These are phyloP conservation scores for Diphasiastrum complanatum DNA, from an alignment of 83 land plant genomes.

Conservation along the genomic window DNA sequence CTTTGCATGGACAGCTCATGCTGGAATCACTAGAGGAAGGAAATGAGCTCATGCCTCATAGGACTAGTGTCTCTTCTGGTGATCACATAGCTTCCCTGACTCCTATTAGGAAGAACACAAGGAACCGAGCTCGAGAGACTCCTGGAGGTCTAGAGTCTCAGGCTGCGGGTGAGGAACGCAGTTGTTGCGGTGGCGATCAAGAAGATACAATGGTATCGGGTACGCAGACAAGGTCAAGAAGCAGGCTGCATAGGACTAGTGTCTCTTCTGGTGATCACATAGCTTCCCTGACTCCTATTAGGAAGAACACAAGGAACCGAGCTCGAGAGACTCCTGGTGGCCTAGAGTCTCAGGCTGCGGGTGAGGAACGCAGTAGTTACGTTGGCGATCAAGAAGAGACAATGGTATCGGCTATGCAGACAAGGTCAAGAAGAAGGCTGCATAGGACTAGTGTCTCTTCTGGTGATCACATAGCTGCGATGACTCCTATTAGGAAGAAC, in stretches of 20 bases:
- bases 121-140: constrained; percentile 18
- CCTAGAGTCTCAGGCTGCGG: too few species aligned
- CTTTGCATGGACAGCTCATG: constrained; percentile 8
- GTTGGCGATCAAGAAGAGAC: too few species aligned
- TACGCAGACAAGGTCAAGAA: too few species aligned
- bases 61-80: neutral
- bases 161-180: too few species aligned
- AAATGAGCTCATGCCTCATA: constrained; percentile 19
- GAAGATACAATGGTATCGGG: too few species aligned
- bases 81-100: constrained; percentile 2
- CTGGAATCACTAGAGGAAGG: constrained; percentile 9
- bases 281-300: constrained; percentile 12
- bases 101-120: constrained; percentile 17
- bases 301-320: constrained; percentile 19
- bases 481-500: constrained; percentile 20
- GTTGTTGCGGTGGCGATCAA: too few species aligned
- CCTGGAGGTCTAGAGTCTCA: too few species aligned
- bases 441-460: neutral
- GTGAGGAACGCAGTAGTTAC: too few species aligned
- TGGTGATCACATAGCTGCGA: neutral
- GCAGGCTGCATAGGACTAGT: constrained; percentile 9
- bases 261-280: neutral
- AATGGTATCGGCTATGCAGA: too few species aligned
- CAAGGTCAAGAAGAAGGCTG: too few species aligned
- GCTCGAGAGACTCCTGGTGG: constrained; percentile 14